Percentiles rank a stretch among this genome's conserved stretches.
Conservation (phyloP, 805 yeast genomes). For the Schwanniomyces vanrijiae region DNA sequence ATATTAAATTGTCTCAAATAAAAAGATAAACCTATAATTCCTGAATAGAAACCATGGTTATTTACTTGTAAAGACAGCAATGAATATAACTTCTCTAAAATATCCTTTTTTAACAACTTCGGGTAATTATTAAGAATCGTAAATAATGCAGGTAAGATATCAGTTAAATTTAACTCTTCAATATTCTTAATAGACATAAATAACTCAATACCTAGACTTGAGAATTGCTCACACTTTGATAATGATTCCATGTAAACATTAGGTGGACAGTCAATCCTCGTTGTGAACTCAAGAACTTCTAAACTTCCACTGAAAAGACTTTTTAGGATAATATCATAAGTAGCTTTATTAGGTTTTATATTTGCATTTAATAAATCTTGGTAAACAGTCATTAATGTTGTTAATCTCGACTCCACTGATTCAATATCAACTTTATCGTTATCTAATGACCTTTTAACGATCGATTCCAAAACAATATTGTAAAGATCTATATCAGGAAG, state of each 20-base stretch:
- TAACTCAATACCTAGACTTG: slow-evolving; percentile 44
- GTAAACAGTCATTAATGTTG: slow-evolving; percentile 63
- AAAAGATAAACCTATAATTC: slow-evolving; percentile 31
- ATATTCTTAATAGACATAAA: slow-evolving; percentile 45
- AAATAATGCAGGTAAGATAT: slow-evolving; percentile 36
- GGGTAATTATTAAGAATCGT: slow-evolving; percentile 29
- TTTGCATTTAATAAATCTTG: slow-evolving; percentile 53
- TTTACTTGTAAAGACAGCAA: slow-evolving; percentile 4
- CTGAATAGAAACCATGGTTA: slow-evolving; percentile 37
- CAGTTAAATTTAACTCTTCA: slow-evolving; percentile 29
- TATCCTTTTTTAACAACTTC: slow-evolving; percentile 18
- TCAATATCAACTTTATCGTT: slow-evolving; percentile 25
- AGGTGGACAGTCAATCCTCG: slow-evolving; percentile 49
- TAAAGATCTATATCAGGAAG: slow-evolving; percentile 54
- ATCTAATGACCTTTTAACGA: slow-evolving; percentile 49
- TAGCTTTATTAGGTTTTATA: slow-evolving; percentile 53
- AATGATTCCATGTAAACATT: slow-evolving; percentile 50
- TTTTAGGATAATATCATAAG: slow-evolving; percentile 50
- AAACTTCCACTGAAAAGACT: slow-evolving; percentile 52
- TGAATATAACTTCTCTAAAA: slow-evolving; percentile 16
- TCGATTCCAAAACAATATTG: slow-evolving; percentile 55
- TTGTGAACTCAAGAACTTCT: slow-evolving; percentile 28
- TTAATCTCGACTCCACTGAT: slow-evolving; percentile 59
- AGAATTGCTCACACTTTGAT: slow-evolving; percentile 44
- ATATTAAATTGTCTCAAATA: slow-evolving; percentile 17